Conservation (phyloP, 2,329 filamentous ascomycete species). For the Tolypocladium nubicola region DNA sequence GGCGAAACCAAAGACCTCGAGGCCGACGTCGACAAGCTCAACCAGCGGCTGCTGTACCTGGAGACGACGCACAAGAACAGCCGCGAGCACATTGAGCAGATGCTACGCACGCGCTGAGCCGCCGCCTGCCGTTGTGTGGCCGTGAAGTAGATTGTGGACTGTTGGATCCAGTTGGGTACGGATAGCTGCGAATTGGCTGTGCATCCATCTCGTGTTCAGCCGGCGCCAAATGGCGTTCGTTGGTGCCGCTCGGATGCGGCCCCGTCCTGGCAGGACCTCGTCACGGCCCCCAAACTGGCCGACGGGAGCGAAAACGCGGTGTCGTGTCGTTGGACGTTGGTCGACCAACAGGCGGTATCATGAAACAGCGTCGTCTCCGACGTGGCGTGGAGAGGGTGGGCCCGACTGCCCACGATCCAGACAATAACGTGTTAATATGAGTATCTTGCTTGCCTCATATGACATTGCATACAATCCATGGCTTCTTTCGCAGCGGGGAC, state of each 20-base stretch:
- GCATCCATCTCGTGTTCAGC: not conserved
- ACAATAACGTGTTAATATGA: not conserved
- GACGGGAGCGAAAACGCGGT: not conserved
- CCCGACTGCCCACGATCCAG: not conserved
- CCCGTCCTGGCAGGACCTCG: not conserved
- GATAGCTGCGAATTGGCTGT: not conserved
- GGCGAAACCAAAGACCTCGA: slow-evolving; percentile 66
- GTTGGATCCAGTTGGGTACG: not conserved
- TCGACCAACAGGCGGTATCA: not conserved
- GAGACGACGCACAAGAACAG: slow-evolving; percentile 96
- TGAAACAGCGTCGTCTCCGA: not conserved
- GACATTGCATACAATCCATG: not conserved
- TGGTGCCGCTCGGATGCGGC: not conserved
- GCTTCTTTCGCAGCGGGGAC: not conserved
- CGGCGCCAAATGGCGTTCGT: not conserved
- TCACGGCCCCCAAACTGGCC: not conserved
- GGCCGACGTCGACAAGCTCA: slow-evolving; percentile 66
- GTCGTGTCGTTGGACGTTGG: not conserved
- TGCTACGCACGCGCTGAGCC: slow-evolving; percentile 48
- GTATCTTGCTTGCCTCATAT: not conserved
- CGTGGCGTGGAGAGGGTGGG: not conserved
- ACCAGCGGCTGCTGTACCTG: slow-evolving; percentile 84
- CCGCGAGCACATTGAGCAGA: slow-evolving; percentile 80
- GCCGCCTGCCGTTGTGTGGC: not conserved
- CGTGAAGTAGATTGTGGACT: not conserved